phyloP scores from a whole-genome alignment of 2,329 filamentous ascomycete genomes.

The Harringtonia lauricola region DNA sequence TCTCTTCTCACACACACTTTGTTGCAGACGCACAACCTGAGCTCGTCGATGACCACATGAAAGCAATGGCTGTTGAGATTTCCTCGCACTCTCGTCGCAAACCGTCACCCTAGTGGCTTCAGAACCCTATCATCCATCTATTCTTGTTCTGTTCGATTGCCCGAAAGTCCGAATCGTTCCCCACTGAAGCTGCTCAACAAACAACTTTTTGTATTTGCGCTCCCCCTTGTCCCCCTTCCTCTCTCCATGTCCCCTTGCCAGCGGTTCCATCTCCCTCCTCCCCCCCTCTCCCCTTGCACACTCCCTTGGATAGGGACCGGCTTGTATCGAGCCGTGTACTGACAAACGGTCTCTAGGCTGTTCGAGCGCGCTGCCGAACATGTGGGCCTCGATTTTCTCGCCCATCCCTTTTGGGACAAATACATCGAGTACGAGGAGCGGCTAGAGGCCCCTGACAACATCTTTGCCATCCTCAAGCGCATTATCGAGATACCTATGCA shows the following conservation, averaged over 20 bases:
- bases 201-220: conserved; percentile 47
- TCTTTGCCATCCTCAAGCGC: conserved; percentile 73
- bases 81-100: background rate
- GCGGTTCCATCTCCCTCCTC: background rate
- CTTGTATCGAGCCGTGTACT: conserved; percentile 10
- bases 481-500: conserved; percentile 89
- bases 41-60: background rate
- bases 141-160: conserved; percentile 4
- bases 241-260: background rate
- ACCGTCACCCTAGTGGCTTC: background rate
- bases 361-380: conserved; percentile 81
- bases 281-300: conserved; percentile 14
- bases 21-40: background rate
- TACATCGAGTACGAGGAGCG: conserved; percentile 96
- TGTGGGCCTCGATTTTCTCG: conserved; percentile 86
- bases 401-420: conserved; percentile 97
- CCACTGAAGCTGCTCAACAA: conserved; percentile 2
- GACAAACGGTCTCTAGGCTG: conserved; percentile 44
- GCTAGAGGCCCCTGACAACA: conserved; percentile 69
- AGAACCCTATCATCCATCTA: background rate
- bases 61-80: conserved; percentile 1
- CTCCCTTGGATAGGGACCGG: conserved; percentile 1
- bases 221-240: conserved; percentile 23
- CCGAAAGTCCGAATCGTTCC: background rate
- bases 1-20: conserved; percentile 43